phyloP scores from a whole-genome alignment of 2,329 filamentous ascomycete species.

The Amesomyces nigricolor region DNA sequence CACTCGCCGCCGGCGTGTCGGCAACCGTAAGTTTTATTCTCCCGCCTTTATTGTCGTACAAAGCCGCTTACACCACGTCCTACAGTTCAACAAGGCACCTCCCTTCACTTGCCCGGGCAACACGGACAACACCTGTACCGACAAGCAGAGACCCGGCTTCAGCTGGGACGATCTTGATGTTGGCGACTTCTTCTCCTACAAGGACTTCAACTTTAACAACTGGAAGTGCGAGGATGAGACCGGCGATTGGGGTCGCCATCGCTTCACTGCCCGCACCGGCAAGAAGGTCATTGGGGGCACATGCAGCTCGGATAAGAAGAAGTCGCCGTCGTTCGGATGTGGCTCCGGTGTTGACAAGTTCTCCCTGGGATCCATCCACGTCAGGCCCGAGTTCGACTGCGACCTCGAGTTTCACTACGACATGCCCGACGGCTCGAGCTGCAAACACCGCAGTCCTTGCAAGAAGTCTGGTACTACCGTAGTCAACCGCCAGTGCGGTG shows the following conservation, averaged over 20 bases:
- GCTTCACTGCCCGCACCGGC: constrained; percentile 45
- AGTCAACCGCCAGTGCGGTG: constrained; percentile 85
- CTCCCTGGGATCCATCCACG: constrained; percentile 68
- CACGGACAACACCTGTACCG: constrained; percentile 70
- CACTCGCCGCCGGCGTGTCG: constrained; percentile 46
- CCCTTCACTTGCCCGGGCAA: constrained; percentile 64
- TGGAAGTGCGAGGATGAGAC: constrained; percentile 60
- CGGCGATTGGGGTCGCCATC: constrained; percentile 47
- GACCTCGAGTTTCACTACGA: constrained; percentile 80
- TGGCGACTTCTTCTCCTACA: constrained; percentile 61
- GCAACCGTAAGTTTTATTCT: constrained; percentile 36
- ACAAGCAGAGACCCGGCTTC: constrained; percentile 65
- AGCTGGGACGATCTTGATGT: constrained; percentile 59
- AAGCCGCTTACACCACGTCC: constrained; percentile 20
- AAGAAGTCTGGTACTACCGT: constrained; percentile 61
- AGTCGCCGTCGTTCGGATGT: constrained; percentile 55
- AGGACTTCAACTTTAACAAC: constrained; percentile 67
- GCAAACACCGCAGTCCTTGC: constrained; percentile 72
- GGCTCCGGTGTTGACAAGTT: constrained; percentile 50
- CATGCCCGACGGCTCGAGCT: constrained; percentile 76
- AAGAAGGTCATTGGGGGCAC: constrained; percentile 57
- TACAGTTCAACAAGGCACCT: constrained; percentile 31
- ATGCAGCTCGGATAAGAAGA: constrained; percentile 40
- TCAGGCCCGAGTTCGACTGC: constrained; percentile 68
- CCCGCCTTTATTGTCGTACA: background rate